These are phyloP conservation scores for Roridomyces roridus DNA, from an alignment of 768 basidiomycete species.

Conservation along the genomic window DNA sequence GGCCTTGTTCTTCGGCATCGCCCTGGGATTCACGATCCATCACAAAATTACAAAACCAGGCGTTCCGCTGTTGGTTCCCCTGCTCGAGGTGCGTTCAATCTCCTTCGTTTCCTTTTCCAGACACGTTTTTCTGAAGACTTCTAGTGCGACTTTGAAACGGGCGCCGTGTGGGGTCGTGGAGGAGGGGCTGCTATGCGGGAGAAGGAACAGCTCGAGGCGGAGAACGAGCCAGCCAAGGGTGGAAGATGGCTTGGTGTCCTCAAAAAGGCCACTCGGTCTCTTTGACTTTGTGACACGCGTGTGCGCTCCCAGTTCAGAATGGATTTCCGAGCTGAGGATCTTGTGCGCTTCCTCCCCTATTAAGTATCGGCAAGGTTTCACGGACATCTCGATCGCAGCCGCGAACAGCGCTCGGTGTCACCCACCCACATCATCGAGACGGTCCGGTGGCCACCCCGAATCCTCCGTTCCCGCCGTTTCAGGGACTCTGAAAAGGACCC, in stretches of 20 bases:
- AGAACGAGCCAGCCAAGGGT: background rate
- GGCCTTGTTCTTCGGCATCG: slow-evolving; percentile 15
- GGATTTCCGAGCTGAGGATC: too few relatives aligned
- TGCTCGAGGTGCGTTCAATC: background rate
- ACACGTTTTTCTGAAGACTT: slow-evolving; percentile 42
- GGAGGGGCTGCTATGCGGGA: slow-evolving; percentile 44
- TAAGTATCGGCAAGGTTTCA: too few relatives aligned
- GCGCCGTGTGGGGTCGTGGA: slow-evolving; percentile 58
- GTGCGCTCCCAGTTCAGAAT: too few relatives aligned
- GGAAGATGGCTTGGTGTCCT: background rate
- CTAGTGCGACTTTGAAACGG: slow-evolving; percentile 53
- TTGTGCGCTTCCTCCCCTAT: too few relatives aligned
- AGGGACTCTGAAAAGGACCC: too few relatives aligned
- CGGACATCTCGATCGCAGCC: too few relatives aligned
- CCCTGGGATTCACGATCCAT: slow-evolving; percentile 12
- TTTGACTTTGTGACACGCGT: too few relatives aligned
- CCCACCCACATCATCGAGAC: too few relatives aligned
- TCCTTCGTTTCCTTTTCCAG: slow-evolving; percentile 39
- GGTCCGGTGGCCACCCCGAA: too few relatives aligned
- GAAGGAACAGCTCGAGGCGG: slow-evolving; percentile 32
- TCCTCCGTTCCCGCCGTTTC: too few relatives aligned
- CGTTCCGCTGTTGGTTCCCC: slow-evolving; percentile 11
- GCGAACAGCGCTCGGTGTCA: too few relatives aligned
- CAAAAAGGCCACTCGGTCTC: background rate
- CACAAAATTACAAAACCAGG: slow-evolving; percentile 15